A percentile compares a stretch with the other conserved stretches of the same genome.
Evolutionary conservation across 2,329 filamentous ascomycete genomes (phyloP).

Genomic region (Calonectria fujianensis): DNA sequence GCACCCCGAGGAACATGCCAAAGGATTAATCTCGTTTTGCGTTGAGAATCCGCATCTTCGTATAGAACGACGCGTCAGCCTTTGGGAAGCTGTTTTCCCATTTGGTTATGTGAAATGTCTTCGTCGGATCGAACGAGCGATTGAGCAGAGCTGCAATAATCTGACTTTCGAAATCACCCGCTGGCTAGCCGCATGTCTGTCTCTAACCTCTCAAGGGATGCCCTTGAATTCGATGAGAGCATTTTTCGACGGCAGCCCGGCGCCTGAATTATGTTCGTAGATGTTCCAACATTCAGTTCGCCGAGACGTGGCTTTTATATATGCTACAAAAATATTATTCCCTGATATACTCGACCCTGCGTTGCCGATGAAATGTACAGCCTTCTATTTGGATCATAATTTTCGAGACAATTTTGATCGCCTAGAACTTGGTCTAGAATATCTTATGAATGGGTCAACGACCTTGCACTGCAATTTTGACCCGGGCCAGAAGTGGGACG

Average conservation of each 20-base stretch:
- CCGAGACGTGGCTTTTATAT: background rate
- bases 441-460: background rate
- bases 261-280: background rate
- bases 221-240: background rate
- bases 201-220: background rate
- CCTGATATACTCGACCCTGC: too few species aligned
- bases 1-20: background rate
- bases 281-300: background rate
- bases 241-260: background rate
- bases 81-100: conserved; percentile 19
- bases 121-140: too few species aligned
- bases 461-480: too few species aligned
- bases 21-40: conserved; percentile 22
- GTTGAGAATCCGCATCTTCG: conserved; percentile 38
- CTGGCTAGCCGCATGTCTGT: background rate
- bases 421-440: background rate
- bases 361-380: too few species aligned
- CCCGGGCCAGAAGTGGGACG: too few species aligned
- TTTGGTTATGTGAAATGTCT: too few species aligned
- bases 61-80: conserved; percentile 35
- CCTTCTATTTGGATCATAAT: background rate
- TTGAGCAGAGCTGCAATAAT: too few species aligned
- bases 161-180: background rate
- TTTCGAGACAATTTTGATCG: background rate
- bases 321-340: background rate